Base-by-base conservation (phyloP, 2,329 filamentous ascomycete species). In the Tolypocladium tundrense region DNA sequence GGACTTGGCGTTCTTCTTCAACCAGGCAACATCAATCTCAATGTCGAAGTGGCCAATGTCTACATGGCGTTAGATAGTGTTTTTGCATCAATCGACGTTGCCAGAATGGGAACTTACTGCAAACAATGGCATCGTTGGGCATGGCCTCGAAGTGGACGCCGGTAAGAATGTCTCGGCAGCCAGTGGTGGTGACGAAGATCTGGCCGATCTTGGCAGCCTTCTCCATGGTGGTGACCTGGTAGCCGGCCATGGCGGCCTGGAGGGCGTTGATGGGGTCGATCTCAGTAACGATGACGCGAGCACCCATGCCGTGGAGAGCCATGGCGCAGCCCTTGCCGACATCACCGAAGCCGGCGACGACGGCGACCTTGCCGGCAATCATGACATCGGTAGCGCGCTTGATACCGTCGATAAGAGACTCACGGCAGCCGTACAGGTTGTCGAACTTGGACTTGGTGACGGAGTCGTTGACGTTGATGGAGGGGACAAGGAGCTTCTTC, bases 371-470 rank as follows among this genome's bases (percentile, higher is more conserved):
- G 77, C 94, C 94, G 73, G 94, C 94, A 83, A 97, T 93, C 94
- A 99, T 99, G 79, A 97, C 94, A 82, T 99, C 93, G 77, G 94
- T 99, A 70, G 94, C 93, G 82, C 93, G 93, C 90, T 97, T 99
- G 87, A 99, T 97, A 77, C 94, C 94, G 77, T 99, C 94, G 72
- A 99, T 87, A 70, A 99, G 88, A 64, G 93, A 97, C 83, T 97
- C 94, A 75, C 91, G 88, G 91, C 94, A 97, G 73, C 94, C 93
- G 86, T 97, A 99, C 66, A 97, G 82, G 88, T 99, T 99, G 86
- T 97, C 94, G 77, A 99, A 99, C 86, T 99, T 99, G 80, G 91
- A 96, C 88, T 97, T 99, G 79, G 94, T 99, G 74, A 99, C 93
- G 60, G 89, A 92, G 87, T 99, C 93, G 83, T 99, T 97, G 84